These are phyloP conservation scores for Phanerochaete sordida DNA, from an alignment of 768 basidiomycete genomes.

Conservation along the genomic window DNA sequence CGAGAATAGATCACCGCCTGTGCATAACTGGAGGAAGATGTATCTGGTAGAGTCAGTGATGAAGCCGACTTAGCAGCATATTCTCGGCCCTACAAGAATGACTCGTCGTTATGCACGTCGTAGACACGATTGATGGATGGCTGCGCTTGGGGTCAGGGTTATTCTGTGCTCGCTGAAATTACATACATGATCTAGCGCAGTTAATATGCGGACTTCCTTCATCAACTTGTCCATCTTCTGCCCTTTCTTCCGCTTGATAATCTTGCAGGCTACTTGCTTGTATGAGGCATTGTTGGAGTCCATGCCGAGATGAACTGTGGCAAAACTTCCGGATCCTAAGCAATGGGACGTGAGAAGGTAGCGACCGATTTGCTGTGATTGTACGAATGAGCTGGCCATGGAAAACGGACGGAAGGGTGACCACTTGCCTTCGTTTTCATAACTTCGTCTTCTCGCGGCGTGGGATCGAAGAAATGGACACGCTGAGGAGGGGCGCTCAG, in stretches of 20 bases:
- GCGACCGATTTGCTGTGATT: constrained; percentile 51
- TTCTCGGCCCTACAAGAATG: constrained; percentile 18
- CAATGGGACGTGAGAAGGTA: constrained; percentile 78
- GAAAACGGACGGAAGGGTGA: neutral
- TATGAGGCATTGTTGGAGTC: constrained; percentile 46
- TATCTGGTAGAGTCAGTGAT: constrained; percentile 39
- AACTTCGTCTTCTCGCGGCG: constrained; percentile 48
- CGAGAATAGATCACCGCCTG: constrained; percentile 85
- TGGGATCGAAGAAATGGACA: constrained; percentile 55
- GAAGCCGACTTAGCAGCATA: neutral
- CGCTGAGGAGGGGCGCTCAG: constrained; percentile 53
- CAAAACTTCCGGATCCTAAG: constrained; percentile 79
- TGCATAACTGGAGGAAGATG: constrained; percentile 83
- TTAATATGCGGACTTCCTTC: constrained; percentile 77
- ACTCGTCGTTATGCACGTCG: constrained; percentile 43
- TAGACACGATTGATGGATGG: constrained; percentile 81
- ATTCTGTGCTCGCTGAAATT: neutral
- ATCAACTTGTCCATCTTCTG: constrained; percentile 58
- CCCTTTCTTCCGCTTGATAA: constrained; percentile 61
- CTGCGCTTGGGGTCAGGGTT: constrained; percentile 31
- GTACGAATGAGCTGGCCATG: neutral
- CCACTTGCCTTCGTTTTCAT: constrained; percentile 44
- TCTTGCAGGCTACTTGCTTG: constrained; percentile 83
- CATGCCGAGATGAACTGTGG: constrained; percentile 75
- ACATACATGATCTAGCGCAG: constrained; percentile 67